Percentiles rank a stretch among this genome's conserved stretches.
Evolutionary conservation across 2,329 filamentous ascomycete species (phyloP).

Genomic region (Sordariomycetes sp.): DNA sequence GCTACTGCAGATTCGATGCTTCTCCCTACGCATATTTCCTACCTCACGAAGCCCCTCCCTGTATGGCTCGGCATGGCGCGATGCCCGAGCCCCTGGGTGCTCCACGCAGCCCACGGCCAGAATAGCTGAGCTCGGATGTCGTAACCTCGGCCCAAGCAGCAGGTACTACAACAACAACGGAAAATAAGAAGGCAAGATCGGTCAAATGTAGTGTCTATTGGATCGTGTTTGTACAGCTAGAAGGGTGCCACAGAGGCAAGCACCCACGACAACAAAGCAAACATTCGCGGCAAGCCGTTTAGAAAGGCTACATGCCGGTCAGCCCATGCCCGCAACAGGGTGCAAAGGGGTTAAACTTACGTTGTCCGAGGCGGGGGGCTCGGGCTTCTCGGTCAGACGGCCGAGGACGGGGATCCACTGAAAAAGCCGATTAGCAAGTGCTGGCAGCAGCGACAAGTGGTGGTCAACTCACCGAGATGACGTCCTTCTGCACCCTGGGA

Average conservation of each 20-base stretch:
- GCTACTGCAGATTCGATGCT: too few relatives aligned
- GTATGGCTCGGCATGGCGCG: too few relatives aligned
- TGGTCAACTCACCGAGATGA: conserved; percentile 38
- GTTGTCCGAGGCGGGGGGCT: conserved; percentile 50
- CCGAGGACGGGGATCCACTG: conserved; percentile 47
- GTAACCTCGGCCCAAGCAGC: too few relatives aligned
- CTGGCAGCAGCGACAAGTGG: neutral
- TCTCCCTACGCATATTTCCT: too few relatives aligned
- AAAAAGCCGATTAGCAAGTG: conserved; percentile 12
- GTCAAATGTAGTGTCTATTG: conserved; percentile 3
- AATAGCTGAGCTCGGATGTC: too few relatives aligned
- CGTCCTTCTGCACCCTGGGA: conserved; percentile 47
- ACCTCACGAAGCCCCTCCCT: too few relatives aligned
- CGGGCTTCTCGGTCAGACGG: conserved; percentile 34
- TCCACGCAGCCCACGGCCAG: too few relatives aligned
- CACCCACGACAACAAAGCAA: neutral
- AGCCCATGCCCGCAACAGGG: neutral
- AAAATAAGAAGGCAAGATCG: neutral
- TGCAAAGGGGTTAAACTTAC: conserved; percentile 27
- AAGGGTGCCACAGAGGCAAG: neutral
- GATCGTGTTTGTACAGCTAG: conserved; percentile 3
- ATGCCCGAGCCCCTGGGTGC: too few relatives aligned
- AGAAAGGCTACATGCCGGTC: conserved; percentile 23
- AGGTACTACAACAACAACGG: neutral
- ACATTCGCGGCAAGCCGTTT: conserved; percentile 13